These are phyloP conservation scores for Spizellomyces punctatus DNA, from an alignment of 192 early-diverging fungal species.

Conservation along the genomic window DNA sequence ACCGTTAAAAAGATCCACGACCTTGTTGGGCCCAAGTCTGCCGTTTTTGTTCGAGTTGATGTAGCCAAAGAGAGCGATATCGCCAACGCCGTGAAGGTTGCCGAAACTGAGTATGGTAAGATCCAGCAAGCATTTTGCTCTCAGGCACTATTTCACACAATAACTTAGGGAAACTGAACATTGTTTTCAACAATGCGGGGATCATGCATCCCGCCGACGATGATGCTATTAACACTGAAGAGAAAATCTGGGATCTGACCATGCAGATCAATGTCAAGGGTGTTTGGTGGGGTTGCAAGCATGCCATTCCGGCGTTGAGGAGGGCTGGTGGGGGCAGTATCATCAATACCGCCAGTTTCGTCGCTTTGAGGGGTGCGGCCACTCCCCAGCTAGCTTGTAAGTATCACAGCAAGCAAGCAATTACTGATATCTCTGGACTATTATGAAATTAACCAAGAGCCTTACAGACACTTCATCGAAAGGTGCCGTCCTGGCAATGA, in stretches of 20 bases:
- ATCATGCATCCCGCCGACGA: slow-evolving; percentile 82
- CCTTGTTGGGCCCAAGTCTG: slow-evolving; percentile 44
- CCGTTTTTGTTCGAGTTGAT: slow-evolving; percentile 68
- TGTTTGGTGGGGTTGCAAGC: slow-evolving; percentile 86
- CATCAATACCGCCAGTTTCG: slow-evolving; percentile 86
- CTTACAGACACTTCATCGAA: slow-evolving; percentile 79
- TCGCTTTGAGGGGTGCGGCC: slow-evolving; percentile 76
- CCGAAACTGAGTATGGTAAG: slow-evolving; percentile 71
- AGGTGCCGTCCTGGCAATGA: slow-evolving; percentile 84
- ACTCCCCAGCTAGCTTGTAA: slow-evolving; percentile 83
- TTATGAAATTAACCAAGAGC: neutral
- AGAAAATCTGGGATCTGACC: slow-evolving; percentile 74
- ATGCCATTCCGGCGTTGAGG: slow-evolving; percentile 76
- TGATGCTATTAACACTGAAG: slow-evolving; percentile 74
- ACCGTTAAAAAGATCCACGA: slow-evolving; percentile 58
- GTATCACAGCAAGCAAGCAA: slow-evolving; percentile 11
- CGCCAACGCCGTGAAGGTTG: slow-evolving; percentile 62
- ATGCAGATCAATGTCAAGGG: slow-evolving; percentile 87
- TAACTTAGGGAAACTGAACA: slow-evolving; percentile 66
- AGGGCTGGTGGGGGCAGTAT: slow-evolving; percentile 74
- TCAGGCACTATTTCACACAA: neutral
- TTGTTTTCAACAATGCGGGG: slow-evolving; percentile 88
- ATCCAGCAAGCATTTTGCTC: neutral
- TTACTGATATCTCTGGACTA: neutral
- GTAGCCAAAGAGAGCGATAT: slow-evolving; percentile 76